Base-by-base conservation (phyloP, 306 rosid species). In the Albizia julibrissin region DNA sequence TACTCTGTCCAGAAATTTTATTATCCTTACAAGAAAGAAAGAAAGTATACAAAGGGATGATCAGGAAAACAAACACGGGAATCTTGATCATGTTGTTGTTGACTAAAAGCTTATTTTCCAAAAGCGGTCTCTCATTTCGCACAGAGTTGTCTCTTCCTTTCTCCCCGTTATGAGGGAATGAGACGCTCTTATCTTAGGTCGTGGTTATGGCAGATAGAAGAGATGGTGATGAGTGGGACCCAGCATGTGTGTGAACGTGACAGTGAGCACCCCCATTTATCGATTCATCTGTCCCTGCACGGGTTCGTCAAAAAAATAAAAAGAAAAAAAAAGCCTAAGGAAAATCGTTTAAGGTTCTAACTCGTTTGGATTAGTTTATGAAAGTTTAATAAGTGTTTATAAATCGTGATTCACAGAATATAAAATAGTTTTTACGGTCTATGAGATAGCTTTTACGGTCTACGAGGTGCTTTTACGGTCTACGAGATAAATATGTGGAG, bases 211-310 rank as follows among this genome's bases (percentile, higher is more conserved):
- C 75, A 49, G 78, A 80, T 78, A 85, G 74, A 21, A 39, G 54
- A 70, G 69, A 67, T 15, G 74, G 31, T 74, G 83, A 87, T 67
- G 44, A 79, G 83, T 54, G 84, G 43, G 44, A 37, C 80, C 81
- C 46, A 31, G n/a, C 46, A 16, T 6, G 71, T 27, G n/a, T 27
- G 40, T 14, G 1, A 29, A 27, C 69, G 39, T 16, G 70, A 29
- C 70, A 13, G 42, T 6, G 85, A 84, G 87, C 44, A 9, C 3
- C 27, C 24, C 44, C 43, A 8, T 37, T 67, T 68, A 42, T 68
- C 10, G 26, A 19, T 54, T 54, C 62, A 54, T 4, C 24, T 21
- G 27, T 54, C 26, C 65, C 65, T 58, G 31, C 22, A 58, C 65
- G 65, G 65, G 1, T 10, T 58, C 31, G 65, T 22, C 1, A 58